Percentiles rank a stretch among this genome's conserved stretches.
phyloP scores from a whole-genome alignment of 106 monocot genomes.

The Iris macrosiphon region DNA sequence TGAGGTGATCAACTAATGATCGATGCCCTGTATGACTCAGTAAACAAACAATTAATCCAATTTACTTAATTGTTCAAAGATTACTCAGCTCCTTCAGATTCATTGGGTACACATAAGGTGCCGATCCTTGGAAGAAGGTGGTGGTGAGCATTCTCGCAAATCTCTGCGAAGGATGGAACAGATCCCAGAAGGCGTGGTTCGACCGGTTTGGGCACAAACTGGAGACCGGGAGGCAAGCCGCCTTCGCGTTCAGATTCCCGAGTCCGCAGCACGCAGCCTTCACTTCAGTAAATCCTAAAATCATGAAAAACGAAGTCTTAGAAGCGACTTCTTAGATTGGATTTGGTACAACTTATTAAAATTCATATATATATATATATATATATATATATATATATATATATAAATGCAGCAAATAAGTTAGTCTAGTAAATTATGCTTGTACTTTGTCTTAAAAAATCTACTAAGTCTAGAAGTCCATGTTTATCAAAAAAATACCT shows the following conservation, averaged over 20 bases:
- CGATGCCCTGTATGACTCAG: too few relatives aligned
- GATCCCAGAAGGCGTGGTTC: slow-evolving; percentile 46
- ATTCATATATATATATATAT: too few relatives aligned
- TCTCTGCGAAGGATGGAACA: slow-evolving; percentile 44
- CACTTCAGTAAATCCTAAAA: slow-evolving; percentile 40
- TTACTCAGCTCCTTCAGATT: slow-evolving; percentile 26
- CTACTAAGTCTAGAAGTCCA: too few relatives aligned
- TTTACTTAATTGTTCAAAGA: slow-evolving; percentile 8
- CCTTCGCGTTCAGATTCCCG: slow-evolving; percentile 44
- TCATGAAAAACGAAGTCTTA: neutral
- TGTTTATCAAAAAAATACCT: too few relatives aligned
- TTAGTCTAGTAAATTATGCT: too few relatives aligned
- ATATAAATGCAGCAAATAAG: neutral
- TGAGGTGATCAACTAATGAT: too few relatives aligned
- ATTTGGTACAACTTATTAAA: too few relatives aligned
- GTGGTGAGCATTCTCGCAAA: slow-evolving; percentile 1
- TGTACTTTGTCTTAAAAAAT: neutral
- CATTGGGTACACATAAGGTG: slow-evolving; percentile 22
- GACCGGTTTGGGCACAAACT: slow-evolving; percentile 37
- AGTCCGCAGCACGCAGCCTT: slow-evolving; percentile 60
- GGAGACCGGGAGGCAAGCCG: slow-evolving; percentile 39
- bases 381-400: too few relatives aligned
- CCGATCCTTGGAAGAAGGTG: slow-evolving; percentile 17
- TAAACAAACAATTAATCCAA: too few relatives aligned
- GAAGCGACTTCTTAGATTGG: too few relatives aligned